phyloP scores from a whole-genome alignment of 2,329 filamentous ascomycete genomes.

The Ophiostoma populinum region DNA sequence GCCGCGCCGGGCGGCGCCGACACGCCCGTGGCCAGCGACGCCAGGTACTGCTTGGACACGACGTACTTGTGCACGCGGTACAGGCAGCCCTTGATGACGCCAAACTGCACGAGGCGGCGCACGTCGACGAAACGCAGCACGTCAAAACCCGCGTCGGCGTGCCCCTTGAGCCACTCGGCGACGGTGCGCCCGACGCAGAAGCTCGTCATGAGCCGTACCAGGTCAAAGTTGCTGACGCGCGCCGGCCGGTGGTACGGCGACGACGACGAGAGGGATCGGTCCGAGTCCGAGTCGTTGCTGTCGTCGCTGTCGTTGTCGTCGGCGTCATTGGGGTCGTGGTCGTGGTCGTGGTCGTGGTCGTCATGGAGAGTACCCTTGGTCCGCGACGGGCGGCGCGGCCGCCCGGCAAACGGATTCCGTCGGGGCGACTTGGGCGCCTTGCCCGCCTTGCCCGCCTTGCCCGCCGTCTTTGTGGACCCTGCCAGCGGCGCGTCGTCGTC shows the following conservation, averaged over 20 bases:
- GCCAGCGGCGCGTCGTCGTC: neutral
- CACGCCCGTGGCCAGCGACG: slow-evolving; percentile 36
- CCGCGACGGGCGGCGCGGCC: no score
- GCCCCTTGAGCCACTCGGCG: slow-evolving; percentile 68
- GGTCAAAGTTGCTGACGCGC: slow-evolving; percentile 38
- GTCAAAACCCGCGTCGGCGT: slow-evolving; percentile 46
- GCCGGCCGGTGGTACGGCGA: slow-evolving; percentile 8
- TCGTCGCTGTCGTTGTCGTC: neutral
- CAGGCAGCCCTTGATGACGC: slow-evolving; percentile 84
- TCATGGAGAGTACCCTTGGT: no score
- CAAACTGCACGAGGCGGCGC: slow-evolving; percentile 83
- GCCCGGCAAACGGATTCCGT: neutral
- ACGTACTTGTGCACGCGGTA: slow-evolving; percentile 90
- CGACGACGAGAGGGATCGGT: neutral
- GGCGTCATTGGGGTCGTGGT: neutral
- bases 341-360: neutral
- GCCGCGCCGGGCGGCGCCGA: no score
- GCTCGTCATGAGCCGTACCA: slow-evolving; percentile 73
- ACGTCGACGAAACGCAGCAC: slow-evolving; percentile 68
- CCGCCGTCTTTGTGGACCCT: neutral
- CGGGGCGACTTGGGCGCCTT: no score
- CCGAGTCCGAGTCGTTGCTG: neutral
- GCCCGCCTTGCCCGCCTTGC: neutral
- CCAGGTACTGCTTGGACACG: slow-evolving; percentile 46
- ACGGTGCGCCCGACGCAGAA: slow-evolving; percentile 71